phyloP scores from a whole-genome alignment of 805 yeast genomes.

The Candida yuanshanica region DNA sequence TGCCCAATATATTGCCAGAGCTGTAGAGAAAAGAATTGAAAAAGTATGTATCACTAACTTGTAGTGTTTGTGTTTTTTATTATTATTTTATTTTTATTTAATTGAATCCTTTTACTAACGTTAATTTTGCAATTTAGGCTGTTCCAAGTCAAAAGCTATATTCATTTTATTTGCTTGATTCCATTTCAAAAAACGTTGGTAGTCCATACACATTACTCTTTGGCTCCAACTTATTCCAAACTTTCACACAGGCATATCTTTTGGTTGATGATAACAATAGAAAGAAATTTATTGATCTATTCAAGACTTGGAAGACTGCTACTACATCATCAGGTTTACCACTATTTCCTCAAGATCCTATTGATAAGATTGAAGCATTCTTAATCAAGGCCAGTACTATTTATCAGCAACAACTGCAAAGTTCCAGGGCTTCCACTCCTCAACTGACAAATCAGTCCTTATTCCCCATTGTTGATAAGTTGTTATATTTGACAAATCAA shows the following conservation, averaged over 20 bases:
- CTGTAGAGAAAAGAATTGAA: constrained; percentile 67
- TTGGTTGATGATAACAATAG: constrained; percentile 73
- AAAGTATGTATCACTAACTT: constrained; percentile 32
- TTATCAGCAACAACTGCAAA: constrained; percentile 23
- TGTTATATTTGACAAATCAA: constrained; percentile 29
- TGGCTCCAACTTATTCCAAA: constrained; percentile 59
- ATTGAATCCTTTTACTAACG: not conserved
- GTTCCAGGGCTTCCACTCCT: constrained; percentile 3
- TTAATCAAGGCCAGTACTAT: constrained; percentile 53
- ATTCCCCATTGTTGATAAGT: constrained; percentile 29
- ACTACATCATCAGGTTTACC: constrained; percentile 57
- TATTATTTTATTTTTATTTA: too few species aligned
- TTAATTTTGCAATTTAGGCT: constrained; percentile 29
- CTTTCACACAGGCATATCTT: constrained; percentile 75
- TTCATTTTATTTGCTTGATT: constrained; percentile 80
- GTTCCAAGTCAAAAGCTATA: constrained; percentile 81
- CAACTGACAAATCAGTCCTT: constrained; percentile 16
- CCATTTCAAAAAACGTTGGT: constrained; percentile 87
- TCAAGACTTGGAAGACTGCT: constrained; percentile 82
- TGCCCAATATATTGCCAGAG: constrained; percentile 72
- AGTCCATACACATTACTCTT: constrained; percentile 81
- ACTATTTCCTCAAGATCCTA: constrained; percentile 64
- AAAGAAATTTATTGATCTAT: constrained; percentile 65
- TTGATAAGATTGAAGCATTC: constrained; percentile 70
- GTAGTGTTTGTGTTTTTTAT: not conserved